Conservation (phyloP, 148 eudicot species). For the Rhododendron simsii region DNA sequence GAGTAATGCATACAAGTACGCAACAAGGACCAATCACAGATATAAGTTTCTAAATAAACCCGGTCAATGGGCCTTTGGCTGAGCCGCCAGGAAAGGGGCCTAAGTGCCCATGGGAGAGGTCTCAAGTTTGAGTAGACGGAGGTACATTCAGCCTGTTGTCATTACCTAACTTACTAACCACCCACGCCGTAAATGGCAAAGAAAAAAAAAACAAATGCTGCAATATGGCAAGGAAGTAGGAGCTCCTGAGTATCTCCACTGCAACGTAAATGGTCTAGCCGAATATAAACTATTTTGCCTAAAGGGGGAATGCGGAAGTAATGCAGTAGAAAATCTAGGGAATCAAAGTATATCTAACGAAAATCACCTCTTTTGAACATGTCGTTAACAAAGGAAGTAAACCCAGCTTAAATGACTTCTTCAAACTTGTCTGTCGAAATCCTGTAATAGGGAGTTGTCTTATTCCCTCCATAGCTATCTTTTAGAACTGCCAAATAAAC, state of each 20-base stretch:
- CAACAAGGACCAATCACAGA: neutral
- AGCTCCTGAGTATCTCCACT: neutral
- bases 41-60: neutral
- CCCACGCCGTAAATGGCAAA: neutral
- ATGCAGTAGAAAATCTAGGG: neutral
- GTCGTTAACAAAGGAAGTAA: constrained; percentile 54
- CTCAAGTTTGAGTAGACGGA: neutral
- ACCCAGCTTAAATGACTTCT: constrained; percentile 45
- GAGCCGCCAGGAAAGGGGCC: neutral
- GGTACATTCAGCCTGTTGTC: neutral
- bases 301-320: neutral
- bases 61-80: neutral
- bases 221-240: neutral
- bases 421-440: constrained; percentile 41
- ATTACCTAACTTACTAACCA: neutral
- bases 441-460: constrained; percentile 27
- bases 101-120: neutral
- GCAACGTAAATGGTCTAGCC: neutral
- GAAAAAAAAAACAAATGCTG: neutral
- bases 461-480: constrained; percentile 28
- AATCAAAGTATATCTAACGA: neutral
- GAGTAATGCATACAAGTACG: neutral
- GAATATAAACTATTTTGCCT: neutral
- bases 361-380: constrained; percentile 53
- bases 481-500: constrained; percentile 5